Evolutionary conservation across 257 asterid species (phyloP).

Genomic region (Solanum dulcamara): DNA sequence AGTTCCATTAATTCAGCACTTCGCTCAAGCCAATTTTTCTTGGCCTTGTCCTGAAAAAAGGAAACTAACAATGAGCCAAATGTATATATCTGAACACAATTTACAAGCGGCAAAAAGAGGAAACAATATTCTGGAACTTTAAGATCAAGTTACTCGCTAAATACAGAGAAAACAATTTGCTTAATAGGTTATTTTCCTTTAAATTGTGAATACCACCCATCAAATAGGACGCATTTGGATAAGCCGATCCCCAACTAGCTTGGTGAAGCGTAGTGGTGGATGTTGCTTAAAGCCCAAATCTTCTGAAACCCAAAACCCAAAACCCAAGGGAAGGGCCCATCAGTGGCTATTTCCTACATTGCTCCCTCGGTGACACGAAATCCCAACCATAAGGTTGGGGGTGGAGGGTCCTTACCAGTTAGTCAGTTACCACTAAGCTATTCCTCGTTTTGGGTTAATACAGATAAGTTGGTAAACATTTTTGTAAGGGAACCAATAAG

Average conservation of each 20-base stretch:
- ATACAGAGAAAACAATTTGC: not conserved
- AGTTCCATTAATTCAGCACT: conserved; percentile 76
- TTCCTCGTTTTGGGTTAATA: not conserved
- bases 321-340: not conserved
- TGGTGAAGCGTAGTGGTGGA: not conserved
- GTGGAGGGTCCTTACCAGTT: not conserved
- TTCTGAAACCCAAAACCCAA: not conserved
- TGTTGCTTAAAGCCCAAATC: not conserved
- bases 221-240: not conserved
- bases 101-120: not conserved
- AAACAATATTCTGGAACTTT: not conserved
- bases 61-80: not conserved
- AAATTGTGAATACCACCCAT: not conserved
- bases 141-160: not conserved
- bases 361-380: not conserved
- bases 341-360: not conserved
- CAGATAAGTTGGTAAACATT: not conserved
- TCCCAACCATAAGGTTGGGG: not conserved
- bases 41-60: conserved; percentile 65
- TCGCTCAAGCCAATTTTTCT: conserved; percentile 68
- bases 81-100: not conserved
- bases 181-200: not conserved
- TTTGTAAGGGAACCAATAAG: not conserved
- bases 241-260: not conserved
- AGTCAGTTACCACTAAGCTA: not conserved